Base-by-base conservation (phyloP, 1,139 yeast species). In the Taphrina pruni region DNA sequence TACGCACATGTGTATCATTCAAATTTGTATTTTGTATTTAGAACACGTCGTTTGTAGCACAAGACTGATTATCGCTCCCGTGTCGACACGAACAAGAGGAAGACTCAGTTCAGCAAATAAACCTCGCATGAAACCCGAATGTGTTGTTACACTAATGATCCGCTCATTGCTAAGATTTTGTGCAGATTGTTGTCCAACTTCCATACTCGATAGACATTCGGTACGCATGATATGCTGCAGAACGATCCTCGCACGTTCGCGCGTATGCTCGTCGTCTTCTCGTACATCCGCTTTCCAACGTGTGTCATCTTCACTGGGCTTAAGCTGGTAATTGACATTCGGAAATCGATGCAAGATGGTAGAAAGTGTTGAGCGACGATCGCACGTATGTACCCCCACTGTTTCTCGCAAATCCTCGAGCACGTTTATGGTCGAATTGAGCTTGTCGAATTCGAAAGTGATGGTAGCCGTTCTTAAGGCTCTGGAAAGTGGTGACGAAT, bases 311-410 rank as follows among this genome's bases (percentile, higher is more conserved):
- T 85, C 87, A 2, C 79, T 74, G 72, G 86, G 84, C 0, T 78
- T 81, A 0, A 77, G 78, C 70, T 85, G 87, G 70, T 85, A 62
- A 12, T 17, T 61, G 7, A 73, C 69, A 60, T 26, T 72, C 71
- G 75, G 80, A 68, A 82, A 81, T 54, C 86, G 76, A 32, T 79
- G 75, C 8, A 72, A 73, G 36, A 85, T 82, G 52, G 78, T 79
- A 0, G 80, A 70, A 71, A 80, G 81, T 1, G 81, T 73, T 1
- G 84, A 79, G 67, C 94, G 78, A 75, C 84, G 82, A 76, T 89
- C 92, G 76, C 95, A 89, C 1, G 86, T 78, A 75, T 89, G 90
- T 17, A 79, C 80, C 0, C 94, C 94, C 38, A 87, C 82, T 0
- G 88, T 86, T 76, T 89, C 95, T 66, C 95, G 80, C 6, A 88